Percentiles rank a stretch among this genome's conserved stretches.
Conservation (phyloP, 495 filamentous ascomycete species). For the Penicillium riverlandense region DNA sequence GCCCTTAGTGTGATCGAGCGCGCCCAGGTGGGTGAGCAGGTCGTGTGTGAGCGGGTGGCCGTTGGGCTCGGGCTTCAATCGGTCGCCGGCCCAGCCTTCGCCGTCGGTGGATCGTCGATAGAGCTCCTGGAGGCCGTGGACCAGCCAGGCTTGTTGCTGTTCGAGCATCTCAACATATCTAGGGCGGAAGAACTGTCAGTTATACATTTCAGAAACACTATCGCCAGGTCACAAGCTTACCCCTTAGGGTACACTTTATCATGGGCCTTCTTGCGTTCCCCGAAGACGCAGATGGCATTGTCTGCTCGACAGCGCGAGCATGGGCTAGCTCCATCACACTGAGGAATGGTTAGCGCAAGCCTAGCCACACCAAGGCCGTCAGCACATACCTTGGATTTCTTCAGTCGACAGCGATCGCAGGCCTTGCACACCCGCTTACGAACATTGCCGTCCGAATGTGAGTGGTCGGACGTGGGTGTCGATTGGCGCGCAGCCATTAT, state of each 20-base stretch:
- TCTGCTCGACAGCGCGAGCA: constrained; percentile 54
- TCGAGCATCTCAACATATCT: constrained; percentile 70
- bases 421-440: constrained; percentile 58
- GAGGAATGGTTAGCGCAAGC: constrained; percentile 16
- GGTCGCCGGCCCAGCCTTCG: constrained; percentile 49
- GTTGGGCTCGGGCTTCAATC: constrained; percentile 41
- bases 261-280: constrained; percentile 54
- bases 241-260: constrained; percentile 60
- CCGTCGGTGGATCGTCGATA: constrained; percentile 46
- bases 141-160: constrained; percentile 58
- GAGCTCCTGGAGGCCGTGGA: constrained; percentile 53
- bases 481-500: constrained; percentile 42
- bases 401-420: constrained; percentile 56
- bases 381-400: constrained; percentile 55
- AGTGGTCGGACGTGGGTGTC: constrained; percentile 37
- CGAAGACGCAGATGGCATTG: constrained; percentile 56
- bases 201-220: background rate
- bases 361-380: background rate
- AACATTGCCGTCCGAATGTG: constrained; percentile 35
- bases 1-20: constrained; percentile 42
- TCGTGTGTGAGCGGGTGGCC: constrained; percentile 62
- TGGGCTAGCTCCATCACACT: constrained; percentile 56
- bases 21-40: constrained; percentile 52
- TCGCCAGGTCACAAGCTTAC: constrained; percentile 35
- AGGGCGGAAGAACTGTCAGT: constrained; percentile 2